Percentiles rank a stretch among this genome's conserved stretches.
These are phyloP conservation scores for Tricholoma sp. DNA, from an alignment of 768 basidiomycete species.

Conservation along the genomic window DNA sequence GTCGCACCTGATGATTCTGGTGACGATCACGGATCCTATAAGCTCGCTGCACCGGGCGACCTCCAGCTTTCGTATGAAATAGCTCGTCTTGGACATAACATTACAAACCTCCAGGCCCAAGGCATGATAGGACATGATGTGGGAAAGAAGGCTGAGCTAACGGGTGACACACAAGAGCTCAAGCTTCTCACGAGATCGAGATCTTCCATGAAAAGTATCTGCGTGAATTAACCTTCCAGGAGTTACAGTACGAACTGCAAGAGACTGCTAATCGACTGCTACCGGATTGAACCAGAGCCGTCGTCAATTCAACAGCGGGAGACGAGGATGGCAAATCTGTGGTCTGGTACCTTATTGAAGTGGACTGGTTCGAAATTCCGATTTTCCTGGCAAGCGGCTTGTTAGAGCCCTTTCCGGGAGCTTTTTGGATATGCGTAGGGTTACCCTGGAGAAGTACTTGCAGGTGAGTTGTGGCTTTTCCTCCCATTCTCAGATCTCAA, in stretches of 20 bases:
- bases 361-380: slow-evolving; percentile 65
- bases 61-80: slow-evolving; percentile 88
- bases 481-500: no score
- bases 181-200: slow-evolving; percentile 78
- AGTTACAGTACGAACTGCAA: slow-evolving; percentile 89
- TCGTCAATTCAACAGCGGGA: slow-evolving; percentile 76
- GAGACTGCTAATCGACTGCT: slow-evolving; percentile 85
- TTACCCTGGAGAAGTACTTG: slow-evolving; percentile 82
- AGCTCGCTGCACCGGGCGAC: slow-evolving; percentile 83
- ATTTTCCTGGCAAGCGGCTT: slow-evolving; percentile 92
- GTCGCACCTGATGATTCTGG: slow-evolving; percentile 37
- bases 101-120: slow-evolving; percentile 71
- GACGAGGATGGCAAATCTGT: slow-evolving; percentile 88
- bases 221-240: slow-evolving; percentile 83
- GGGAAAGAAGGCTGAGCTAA: slow-evolving; percentile 90
- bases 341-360: slow-evolving; percentile 87
- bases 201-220: slow-evolving; percentile 78
- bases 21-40: slow-evolving; percentile 49
- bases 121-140: slow-evolving; percentile 84
- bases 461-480: slow-evolving; percentile 52
- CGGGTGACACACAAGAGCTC: slow-evolving; percentile 85
- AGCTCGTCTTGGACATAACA: slow-evolving; percentile 66
- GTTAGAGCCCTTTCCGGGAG: slow-evolving; percentile 83
- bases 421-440: slow-evolving; percentile 78
- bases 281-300: slow-evolving; percentile 75